Percentiles rank a stretch among this genome's conserved stretches.
Conservation (phyloP, 2,329 filamentous ascomycete genomes). For the Nigrograna mackinnonii region DNA sequence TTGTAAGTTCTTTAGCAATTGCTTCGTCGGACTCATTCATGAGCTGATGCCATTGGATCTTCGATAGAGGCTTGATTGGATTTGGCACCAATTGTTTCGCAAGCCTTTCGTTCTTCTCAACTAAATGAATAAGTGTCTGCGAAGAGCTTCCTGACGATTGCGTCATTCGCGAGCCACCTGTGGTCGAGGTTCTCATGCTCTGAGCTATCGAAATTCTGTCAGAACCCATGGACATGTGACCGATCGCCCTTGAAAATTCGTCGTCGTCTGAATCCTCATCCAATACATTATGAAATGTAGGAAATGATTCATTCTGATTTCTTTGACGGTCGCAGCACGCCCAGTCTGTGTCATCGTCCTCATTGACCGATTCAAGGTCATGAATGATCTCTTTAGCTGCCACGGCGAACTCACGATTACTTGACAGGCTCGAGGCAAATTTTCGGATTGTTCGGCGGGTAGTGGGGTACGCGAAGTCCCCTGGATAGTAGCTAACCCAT, state of each 20-base stretch:
- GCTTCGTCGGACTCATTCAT: conserved; percentile 86
- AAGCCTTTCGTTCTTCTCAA: conserved; percentile 81
- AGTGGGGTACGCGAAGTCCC: conserved; percentile 82
- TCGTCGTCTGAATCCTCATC: conserved; percentile 42
- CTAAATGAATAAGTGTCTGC: conserved; percentile 62
- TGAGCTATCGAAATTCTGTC: conserved; percentile 32
- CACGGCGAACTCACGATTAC: conserved; percentile 79
- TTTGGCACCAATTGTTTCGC: conserved; percentile 73
- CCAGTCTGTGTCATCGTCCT: conserved; percentile 94
- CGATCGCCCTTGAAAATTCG: conserved; percentile 33
- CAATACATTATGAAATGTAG: conserved; percentile 48
- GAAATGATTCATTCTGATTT: conserved; percentile 45
- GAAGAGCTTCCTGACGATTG: conserved; percentile 38
- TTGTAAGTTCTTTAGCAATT: conserved; percentile 87
- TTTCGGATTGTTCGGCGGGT: conserved; percentile 73
- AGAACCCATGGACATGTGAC: conserved; percentile 30
- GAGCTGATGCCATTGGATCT: conserved; percentile 85
- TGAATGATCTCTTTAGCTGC: conserved; percentile 83
- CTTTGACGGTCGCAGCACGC: conserved; percentile 75
- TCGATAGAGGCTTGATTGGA: conserved; percentile 72
- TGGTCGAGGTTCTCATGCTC: conserved; percentile 26
- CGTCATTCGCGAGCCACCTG: conserved; percentile 22
- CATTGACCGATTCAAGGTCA: conserved; percentile 74
- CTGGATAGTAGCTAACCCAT: conserved; percentile 89
- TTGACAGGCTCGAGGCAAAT: conserved; percentile 75